Evolutionary conservation across 2,329 filamentous ascomycete species (phyloP).

Genomic region (Kalaharituber pfeilii): DNA sequence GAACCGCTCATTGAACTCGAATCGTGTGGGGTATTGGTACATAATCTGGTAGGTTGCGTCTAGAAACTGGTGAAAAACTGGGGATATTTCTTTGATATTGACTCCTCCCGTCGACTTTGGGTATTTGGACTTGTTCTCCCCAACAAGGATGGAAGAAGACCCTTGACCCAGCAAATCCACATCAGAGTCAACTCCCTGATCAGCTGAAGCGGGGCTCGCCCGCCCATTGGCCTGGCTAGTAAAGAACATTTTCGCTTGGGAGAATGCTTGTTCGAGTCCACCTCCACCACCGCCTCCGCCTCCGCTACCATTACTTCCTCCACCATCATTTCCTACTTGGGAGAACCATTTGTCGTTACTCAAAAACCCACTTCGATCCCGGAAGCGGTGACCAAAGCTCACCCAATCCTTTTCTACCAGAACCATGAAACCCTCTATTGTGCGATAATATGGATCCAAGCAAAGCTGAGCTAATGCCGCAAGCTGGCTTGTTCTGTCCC

Average conservation of each 20-base stretch:
- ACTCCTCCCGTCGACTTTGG: conserved; percentile 11
- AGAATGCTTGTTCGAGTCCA: conserved; percentile 67
- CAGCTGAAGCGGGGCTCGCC: conserved; percentile 43
- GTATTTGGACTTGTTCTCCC: conserved; percentile 15
- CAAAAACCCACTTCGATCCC: conserved; percentile 72
- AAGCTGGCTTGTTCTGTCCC: conserved; percentile 92
- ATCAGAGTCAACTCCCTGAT: conserved; percentile 42
- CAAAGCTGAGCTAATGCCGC: conserved; percentile 83
- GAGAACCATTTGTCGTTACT: conserved; percentile 87
- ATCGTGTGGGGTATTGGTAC: conserved; percentile 67
- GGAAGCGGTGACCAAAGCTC: conserved; percentile 95
- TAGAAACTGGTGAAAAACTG: conserved; percentile 94
- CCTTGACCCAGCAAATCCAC: conserved; percentile 26
- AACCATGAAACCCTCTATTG: conserved; percentile 83
- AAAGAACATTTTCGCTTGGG: conserved; percentile 78
- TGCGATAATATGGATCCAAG: conserved; percentile 88
- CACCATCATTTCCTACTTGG: conserved; percentile 55
- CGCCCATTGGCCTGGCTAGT: conserved; percentile 45
- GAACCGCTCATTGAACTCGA: conserved; percentile 94
- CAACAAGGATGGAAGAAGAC: conserved; percentile 6
- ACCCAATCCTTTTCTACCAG: conserved; percentile 96
- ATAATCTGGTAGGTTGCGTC: conserved; percentile 85
- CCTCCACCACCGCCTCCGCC: conserved; percentile 37
- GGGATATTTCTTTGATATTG: conserved; percentile 59
- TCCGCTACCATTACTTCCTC: conserved; percentile 9